Base-by-base conservation (phyloP, 306 rosid genomes). In the Senna siamea region DNA sequence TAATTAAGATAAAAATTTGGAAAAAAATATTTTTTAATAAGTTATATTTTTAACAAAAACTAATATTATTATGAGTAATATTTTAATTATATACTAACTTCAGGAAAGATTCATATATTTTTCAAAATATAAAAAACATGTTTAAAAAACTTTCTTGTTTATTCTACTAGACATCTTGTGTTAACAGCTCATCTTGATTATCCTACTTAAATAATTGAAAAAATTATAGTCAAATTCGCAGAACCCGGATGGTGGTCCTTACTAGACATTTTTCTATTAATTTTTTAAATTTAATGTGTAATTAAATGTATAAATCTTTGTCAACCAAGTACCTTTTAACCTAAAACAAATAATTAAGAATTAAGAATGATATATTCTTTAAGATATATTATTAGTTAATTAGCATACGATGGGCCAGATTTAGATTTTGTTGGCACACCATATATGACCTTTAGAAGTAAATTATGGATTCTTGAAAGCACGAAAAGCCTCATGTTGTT, bases 151-250 rank as follows among this genome's bases (percentile, higher is more conserved):
- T 26, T 26, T 26, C 7, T 60, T 59, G 17, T 35, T 8, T 17
- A 8, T 35, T 32, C 7, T 17, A 19, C 5, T 35, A 41, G 0
- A 41, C 11, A 41, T 5, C 11, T 41, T 41, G 40, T 2, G 3
- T 37, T 37, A 4, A 37, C 40, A 37, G 3, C 40, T 37, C 8
- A 4, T n/a, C 56, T 28, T 53, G 32, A 23, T 59, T 54, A 69
- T 18, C 61, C 47, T 61, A 0, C 8, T 77, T 75, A 40, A 75
- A 74, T 69, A 66, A 43, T 58, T 55, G 50, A 43, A 34, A 70
- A 76, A 56, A 74, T 62, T 26, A 70, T 48, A 69, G 80, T 84
- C 88, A 86, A 78, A 46, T 67, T 77, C 79, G 69, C 26, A 58
- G 55, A 73, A 35, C 56, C 40, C 35, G 37, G 23, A 10, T 1